Evolutionary conservation across 306 rosid genomes (phyloP), one percentile per base, ranked within the genome.

Genomic region (Rubus parviflorus): DNA sequence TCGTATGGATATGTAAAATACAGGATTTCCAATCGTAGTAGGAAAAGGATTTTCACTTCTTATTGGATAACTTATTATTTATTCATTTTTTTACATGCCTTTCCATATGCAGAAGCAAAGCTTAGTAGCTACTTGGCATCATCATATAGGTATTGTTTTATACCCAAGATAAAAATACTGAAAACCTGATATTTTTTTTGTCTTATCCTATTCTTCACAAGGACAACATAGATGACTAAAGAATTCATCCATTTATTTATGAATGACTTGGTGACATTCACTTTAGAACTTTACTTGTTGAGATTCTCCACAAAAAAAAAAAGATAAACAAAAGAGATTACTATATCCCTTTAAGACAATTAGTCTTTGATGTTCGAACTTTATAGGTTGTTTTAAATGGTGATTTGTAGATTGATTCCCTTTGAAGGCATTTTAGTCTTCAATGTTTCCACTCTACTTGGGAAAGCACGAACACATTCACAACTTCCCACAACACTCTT

Each of bases 61-160:
- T 61, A 22, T 16, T 23, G 6, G 37, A 3, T 4, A 61, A 25
- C n/a, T 25, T 25, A 0, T 23, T 4, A 8, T 54, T 5, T 20
- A 57, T 54, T 22, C 22, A 3, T 25, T 4, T 61, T 2, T 54
- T 51, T 30, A 38, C 47, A 12, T 72, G 0, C 12, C 30, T 38
- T 72, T 74, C 46, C 80, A 56, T 54, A 10, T 20, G 64, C 40
- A 30, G 74, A 14, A 69, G 57, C 70, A 49, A 70, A 76, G 47
- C 42, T 30, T 48, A 16, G 37, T 53, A 73, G 54, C 70, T 66
- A 12, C 68, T 35, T 72, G 75, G 76, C 68, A 80, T 72, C 68
- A 80, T 72, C 48, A 46, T 53, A 0, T 52, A 46, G 45, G 40
- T 75, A 43, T 37, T 25, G 10, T 56, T 51, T 35, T 8, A 68